A percentile compares a stretch with the other conserved stretches of the same genome.
Evolutionary conservation across 345 rosid species (phyloP).

Genomic region (Cardamine resedifolia): DNA sequence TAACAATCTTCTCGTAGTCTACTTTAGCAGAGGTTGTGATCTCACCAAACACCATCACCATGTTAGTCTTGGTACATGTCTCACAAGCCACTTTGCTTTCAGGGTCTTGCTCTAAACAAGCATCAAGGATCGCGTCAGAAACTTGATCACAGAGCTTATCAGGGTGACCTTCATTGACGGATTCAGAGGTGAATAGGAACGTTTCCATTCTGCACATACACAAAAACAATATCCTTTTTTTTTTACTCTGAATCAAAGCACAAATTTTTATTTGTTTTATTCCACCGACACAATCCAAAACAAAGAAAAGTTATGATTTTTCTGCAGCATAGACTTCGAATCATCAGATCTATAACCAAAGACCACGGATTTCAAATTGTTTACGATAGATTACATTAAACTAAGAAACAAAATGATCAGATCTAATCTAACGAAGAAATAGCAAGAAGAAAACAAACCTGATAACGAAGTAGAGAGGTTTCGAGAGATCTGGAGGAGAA

Average conservation of each 20-base stretch:
- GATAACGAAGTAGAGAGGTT: slow-evolving; percentile 17
- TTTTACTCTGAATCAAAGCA: not conserved
- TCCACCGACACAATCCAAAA: slow-evolving; percentile 32
- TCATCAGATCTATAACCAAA: slow-evolving; percentile 19
- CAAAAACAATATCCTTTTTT: not conserved
- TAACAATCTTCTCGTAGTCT: slow-evolving; percentile 70
- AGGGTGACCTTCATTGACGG: slow-evolving; percentile 84
- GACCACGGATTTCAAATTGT: not conserved
- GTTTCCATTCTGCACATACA: slow-evolving; percentile 55
- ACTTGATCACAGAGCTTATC: slow-evolving; percentile 86
- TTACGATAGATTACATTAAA: not conserved
- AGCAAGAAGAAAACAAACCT: slow-evolving; percentile 32
- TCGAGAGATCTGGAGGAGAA: slow-evolving; percentile 20
- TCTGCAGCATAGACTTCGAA: not conserved
- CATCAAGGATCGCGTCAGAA: slow-evolving; percentile 82
- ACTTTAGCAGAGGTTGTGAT: slow-evolving; percentile 73
- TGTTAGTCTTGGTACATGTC: slow-evolving; percentile 80
- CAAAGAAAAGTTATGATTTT: not conserved
- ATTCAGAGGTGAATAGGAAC: slow-evolving; percentile 77
- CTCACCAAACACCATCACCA: slow-evolving; percentile 88
- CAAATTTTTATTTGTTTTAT: not conserved
- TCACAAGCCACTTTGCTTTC: slow-evolving; percentile 87
- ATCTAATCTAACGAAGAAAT: slow-evolving; percentile 23
- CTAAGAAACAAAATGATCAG: not conserved
- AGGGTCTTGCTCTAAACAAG: slow-evolving; percentile 79